These are phyloP conservation scores for Withania somnifera DNA, from an alignment of 305 asterid genomes.

Conservation along the genomic window DNA sequence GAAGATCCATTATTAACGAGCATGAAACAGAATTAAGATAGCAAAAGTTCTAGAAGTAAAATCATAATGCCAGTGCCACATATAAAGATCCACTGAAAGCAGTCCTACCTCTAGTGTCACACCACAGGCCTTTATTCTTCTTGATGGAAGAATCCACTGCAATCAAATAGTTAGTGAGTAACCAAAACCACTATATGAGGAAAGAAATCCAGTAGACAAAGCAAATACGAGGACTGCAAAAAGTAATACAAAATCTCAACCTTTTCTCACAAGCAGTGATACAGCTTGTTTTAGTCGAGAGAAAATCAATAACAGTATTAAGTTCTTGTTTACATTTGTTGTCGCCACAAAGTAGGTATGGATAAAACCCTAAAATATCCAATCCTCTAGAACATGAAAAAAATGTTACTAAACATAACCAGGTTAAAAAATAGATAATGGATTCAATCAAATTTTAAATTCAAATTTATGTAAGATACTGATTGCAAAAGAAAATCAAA, in stretches of 20 bases:
- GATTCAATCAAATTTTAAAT: background rate
- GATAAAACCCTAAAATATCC: background rate
- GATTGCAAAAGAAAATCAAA: background rate
- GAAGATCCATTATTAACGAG: background rate
- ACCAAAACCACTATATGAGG: background rate
- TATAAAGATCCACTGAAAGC: background rate
- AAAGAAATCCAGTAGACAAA: background rate
- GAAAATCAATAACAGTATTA: background rate
- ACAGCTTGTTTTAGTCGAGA: background rate
- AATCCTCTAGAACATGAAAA: background rate
- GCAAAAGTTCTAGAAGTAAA: background rate
- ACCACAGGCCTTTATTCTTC: background rate
- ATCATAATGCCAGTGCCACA: background rate
- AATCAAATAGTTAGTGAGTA: background rate
- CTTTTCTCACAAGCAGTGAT: background rate
- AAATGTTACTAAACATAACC: background rate
- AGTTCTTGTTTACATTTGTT: background rate
- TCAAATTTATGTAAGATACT: background rate
- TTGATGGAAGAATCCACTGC: background rate
- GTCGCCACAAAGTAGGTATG: background rate
- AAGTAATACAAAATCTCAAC: background rate
- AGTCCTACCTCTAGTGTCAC: background rate
- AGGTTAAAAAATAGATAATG: background rate
- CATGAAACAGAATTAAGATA: background rate
- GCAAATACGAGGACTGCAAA: background rate